Evolutionary conservation across 257 asterid species (phyloP), one percentile per base, ranked within the genome.

Genomic region (Cinchona pubescens): DNA sequence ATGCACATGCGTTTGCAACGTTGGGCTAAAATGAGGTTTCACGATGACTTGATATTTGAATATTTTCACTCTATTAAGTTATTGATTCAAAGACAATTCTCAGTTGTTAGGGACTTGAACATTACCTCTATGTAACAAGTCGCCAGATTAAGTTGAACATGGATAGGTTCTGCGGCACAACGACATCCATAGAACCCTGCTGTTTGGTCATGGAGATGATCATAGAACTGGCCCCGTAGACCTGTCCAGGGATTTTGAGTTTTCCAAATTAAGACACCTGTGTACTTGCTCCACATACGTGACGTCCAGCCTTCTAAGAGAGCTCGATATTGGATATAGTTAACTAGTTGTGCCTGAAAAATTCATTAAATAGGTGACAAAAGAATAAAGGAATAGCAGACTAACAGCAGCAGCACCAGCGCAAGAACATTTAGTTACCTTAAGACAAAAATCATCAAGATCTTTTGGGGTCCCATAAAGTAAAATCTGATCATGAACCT

Each of bases 201-300:
- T 12, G 99, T 92, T 86, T 94, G 99, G 73, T 92, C 96, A 40
- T 82, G 99, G 78, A 94, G 97, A 87, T 94, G 98, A 84, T 94
- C 99, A 72, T 92, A 94, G 85, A 94, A 91, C 82, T 92, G 99
- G 64, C 99, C 99, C 73, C 98, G 89, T 51, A 94, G 86, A 77
- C 99, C 99, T 43, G 97, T 90, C 99, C 99, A 94, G 0, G 99
- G 99, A 82, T 94, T 94, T 85, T 92, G 97, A n/a, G 92, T 94
- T 86, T 94, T 94, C 99, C 99, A 94, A 61, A 94, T 94, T 82
- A 94, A 75, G 72, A 94, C 96, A 37, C 98, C 99, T 7, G 99
- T 94, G 85, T 90, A 92, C 84, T 90, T 94, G 85, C 76, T 91
- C 99, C 99, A 94, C 99, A 94, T 94, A 3, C 87, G 96, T 12